Evolutionary conservation across 805 yeast species (phyloP).

Genomic region (Sporopachydermia lactativora): DNA sequence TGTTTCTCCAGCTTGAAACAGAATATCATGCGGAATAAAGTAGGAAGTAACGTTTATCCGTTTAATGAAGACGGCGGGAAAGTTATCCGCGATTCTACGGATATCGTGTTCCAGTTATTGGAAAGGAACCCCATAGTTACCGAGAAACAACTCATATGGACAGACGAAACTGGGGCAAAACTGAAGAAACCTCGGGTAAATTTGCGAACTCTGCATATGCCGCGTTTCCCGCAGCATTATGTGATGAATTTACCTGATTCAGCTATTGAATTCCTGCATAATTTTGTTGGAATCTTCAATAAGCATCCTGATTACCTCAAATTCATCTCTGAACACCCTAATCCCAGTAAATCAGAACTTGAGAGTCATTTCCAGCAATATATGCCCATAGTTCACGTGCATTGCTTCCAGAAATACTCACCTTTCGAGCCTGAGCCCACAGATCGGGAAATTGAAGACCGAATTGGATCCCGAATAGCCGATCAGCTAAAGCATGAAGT

Average conservation of each 20-base stretch:
- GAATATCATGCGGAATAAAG: constrained; percentile 56
- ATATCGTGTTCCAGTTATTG: constrained; percentile 33
- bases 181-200: constrained; percentile 11
- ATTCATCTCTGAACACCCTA: not conserved
- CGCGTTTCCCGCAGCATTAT: constrained; percentile 53
- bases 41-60: constrained; percentile 40
- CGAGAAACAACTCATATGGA: constrained; percentile 9
- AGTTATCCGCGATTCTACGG: constrained; percentile 52
- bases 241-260: constrained; percentile 96
- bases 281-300: not conserved
- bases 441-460: constrained; percentile 47
- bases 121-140: constrained; percentile 22
- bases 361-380: constrained; percentile 21
- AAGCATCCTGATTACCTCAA: not conserved
- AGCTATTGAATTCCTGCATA: constrained; percentile 56
- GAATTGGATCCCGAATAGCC: constrained; percentile 46
- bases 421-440: constrained; percentile 61
- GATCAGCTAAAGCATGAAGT: constrained; percentile 31
- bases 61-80: constrained; percentile 73
- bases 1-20: constrained; percentile 55
- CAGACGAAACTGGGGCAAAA: constrained; percentile 16
- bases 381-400: constrained; percentile 72
- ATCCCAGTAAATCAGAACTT: constrained; percentile 16
- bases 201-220: constrained; percentile 12
- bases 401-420: constrained; percentile 85